Conservation (phyloP, 2,329 filamentous ascomycete species). For the Coleophoma cylindrospora region DNA sequence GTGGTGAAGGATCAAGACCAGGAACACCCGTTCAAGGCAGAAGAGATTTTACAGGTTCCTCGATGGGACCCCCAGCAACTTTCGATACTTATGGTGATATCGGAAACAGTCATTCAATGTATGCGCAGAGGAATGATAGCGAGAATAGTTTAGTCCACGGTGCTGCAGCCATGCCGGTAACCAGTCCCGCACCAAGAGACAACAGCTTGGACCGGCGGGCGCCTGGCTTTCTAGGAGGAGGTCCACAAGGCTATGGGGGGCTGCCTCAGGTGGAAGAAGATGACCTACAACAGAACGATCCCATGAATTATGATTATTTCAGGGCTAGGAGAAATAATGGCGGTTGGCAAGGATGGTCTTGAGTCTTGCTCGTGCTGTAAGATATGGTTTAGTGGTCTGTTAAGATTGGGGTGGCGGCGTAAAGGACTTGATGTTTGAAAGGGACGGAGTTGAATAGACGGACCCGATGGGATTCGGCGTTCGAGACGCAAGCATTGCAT, state of each 20-base stretch:
- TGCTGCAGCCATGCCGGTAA: conserved; percentile 46
- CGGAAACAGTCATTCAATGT: conserved; percentile 27
- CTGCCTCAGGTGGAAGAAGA: conserved; percentile 48
- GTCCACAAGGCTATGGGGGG: conserved; percentile 54
- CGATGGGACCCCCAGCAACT: conserved; percentile 8
- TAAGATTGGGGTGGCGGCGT: too few species aligned
- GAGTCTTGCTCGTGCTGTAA: not conserved
- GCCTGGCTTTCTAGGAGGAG: conserved; percentile 50
- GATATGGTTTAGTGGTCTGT: not conserved
- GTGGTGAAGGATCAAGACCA: conserved; percentile 15
- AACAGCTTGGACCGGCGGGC: conserved; percentile 35
- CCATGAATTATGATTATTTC: conserved; percentile 27
- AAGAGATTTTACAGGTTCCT: conserved; percentile 6
- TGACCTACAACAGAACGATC: conserved; percentile 13
- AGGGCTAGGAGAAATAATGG: conserved; percentile 14
- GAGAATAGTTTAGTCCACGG: conserved; percentile 44
- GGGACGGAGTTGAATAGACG: too few species aligned
- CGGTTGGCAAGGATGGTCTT: conserved; percentile 6
- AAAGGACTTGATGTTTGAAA: too few species aligned
- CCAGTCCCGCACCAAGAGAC: conserved; percentile 27
- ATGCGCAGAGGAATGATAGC: conserved; percentile 48
- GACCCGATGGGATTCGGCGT: too few species aligned
- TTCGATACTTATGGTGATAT: conserved; percentile 21
- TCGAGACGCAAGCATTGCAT: too few species aligned
- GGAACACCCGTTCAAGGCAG: conserved; percentile 17